Base-by-base conservation (phyloP, 1,284 basidiomycete species). In the Leccinum subatratum region DNA sequence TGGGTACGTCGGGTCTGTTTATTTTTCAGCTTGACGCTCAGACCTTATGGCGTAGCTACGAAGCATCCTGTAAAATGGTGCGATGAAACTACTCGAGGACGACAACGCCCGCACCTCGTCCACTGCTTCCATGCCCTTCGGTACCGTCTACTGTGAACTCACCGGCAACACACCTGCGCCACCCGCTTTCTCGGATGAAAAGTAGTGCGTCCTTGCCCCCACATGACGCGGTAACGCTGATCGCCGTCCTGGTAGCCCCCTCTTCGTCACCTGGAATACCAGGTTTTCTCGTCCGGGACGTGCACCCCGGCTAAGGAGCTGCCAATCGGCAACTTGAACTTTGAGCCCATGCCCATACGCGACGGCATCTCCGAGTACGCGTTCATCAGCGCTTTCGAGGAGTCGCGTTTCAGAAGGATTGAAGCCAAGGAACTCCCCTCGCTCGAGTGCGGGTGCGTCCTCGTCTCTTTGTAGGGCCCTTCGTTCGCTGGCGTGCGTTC, bases 201-300 rank as follows among this genome's bases (percentile, higher is more conserved):
- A 90, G 78, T 91, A 86, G 91, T 93, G 75, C 72, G 89, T 59
- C 18, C n/a, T 79, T 34, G 51, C 28, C 61, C 7, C 61, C 34
- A 51, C 20, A 60, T 37, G 54, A 60, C 25, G 25, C 42, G 61
- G 18, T 66, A 42, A 58, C 45, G 28, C 64, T 62, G 39, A 70
- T 22, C 14, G 63, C 20, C 61, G 25, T 61, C 45, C 12, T 62
- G 14, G 37, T 71, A 96, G 95, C 77, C 95, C 95, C 7, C 82
- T 99, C 66, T 99, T 99, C 78, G 94, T 99, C 42, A 98, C 96
- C 2, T 99, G 96, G 96, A 96, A 95, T 79, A 92, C 81, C 63
- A 85, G 81, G 68, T 83, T 83, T 64, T 82, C 84, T 68, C 84
- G 85, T 68, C 77, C 85, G 28, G 85, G 86, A 57, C 83, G 85